Evolutionary conservation across 768 basidiomycete species (phyloP), one percentile per base, ranked within the genome.

Genomic region (Tephrocybe rancida): DNA sequence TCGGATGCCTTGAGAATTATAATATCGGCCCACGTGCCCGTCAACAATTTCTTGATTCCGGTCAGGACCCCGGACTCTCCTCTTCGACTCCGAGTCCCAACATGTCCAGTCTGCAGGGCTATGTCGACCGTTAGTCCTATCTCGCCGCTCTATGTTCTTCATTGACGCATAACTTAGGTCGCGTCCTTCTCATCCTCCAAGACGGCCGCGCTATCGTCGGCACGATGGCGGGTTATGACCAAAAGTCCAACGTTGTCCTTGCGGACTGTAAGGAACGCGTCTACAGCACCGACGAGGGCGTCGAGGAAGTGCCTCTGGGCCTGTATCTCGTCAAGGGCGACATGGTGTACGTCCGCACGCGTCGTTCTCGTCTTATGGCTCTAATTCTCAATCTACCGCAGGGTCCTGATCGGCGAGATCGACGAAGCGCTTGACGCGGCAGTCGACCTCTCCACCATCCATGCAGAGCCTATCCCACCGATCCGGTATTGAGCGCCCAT

Each of bases 311-410:
- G 9, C 90, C 93, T 0, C 78, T 98, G 22, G 97, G 97, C 0
- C 78, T 98, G 41, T 98, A 99, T 71, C 86, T 99, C 64, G 94
- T 99, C 67, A 95, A 98, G 64, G 97, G 97, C 2, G 97, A 99
- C 68, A 95, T 95, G 81, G 95, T 96, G 97, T 98, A 64, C 70
- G 93, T 84, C 48, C 50, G 35, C 41, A 10, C 22, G n/a, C 38
- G 13, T 55, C 11, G 42, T 8, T 34, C 22, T 44, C 9, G 18
- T 41, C 19, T 48, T 13, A 9, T 32, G n/a, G n/a, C 11, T 54
- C 56, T 21, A 58, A 48, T 24, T 42, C 19, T 59, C 30, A 37
- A 55, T 56, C 51, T 52, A n/a, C 38, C 53, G 27, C 9, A 50
- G 71, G 91, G 85, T 85, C 32, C 79, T 93, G 59, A 89, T 93